Percentiles rank a stretch among this genome's conserved stretches.
These are phyloP conservation scores for Fusarium aywerte DNA, from an alignment of 2,329 filamentous ascomycete genomes.

Conservation along the genomic window DNA sequence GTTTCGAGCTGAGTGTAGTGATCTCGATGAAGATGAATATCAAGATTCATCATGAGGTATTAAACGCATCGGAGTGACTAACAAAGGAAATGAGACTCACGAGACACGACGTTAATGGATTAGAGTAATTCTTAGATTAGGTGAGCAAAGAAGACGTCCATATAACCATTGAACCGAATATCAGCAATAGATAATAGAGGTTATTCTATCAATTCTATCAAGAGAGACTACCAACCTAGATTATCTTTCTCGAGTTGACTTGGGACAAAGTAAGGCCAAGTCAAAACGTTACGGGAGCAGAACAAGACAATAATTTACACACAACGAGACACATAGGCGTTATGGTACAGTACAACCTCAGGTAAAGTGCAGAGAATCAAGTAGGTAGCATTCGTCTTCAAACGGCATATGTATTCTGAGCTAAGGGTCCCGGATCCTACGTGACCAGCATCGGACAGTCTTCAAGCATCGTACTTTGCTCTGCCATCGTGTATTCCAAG, in stretches of 20 bases:
- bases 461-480: constrained; percentile 8
- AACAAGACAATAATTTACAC: neutral
- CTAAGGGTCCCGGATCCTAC: neutral
- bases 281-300: neutral
- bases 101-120: neutral
- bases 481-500: constrained; percentile 10
- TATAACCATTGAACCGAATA: neutral
- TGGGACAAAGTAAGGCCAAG: too few species aligned
- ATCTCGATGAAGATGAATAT: constrained; percentile 25
- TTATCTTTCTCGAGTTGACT: neutral
- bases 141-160: neutral
- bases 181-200: neutral
- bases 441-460: neutral
- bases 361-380: neutral
- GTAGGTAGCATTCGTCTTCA: neutral
- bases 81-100: neutral
- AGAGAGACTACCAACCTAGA: neutral
- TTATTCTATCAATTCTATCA: neutral
- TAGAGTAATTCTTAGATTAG: neutral
- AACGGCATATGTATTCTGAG: neutral
- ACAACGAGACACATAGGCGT: neutral
- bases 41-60: constrained; percentile 2
- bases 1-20: neutral
- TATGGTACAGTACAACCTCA: neutral
- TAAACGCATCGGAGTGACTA: neutral